Conservation (phyloP, 345 rosid genomes). For the Dipteronia dyeriana region DNA sequence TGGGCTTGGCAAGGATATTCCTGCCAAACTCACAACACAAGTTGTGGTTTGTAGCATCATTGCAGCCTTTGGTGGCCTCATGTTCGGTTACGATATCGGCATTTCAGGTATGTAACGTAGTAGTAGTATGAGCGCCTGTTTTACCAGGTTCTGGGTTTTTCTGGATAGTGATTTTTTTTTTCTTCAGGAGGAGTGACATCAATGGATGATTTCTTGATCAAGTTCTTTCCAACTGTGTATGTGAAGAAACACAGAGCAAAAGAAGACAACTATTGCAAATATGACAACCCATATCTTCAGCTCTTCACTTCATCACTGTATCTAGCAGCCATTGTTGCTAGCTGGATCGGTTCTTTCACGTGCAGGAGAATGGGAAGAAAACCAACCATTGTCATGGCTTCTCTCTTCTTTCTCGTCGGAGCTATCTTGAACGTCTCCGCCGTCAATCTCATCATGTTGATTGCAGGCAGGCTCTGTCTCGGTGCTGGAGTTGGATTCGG, state of each 20-base stretch:
- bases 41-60: constrained; percentile 46
- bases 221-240: constrained; percentile 69
- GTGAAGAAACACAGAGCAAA: constrained; percentile 54
- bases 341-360: constrained; percentile 43
- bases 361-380: constrained; percentile 52
- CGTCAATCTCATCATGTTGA: constrained; percentile 48
- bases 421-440: constrained; percentile 54
- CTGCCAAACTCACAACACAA: constrained; percentile 45
- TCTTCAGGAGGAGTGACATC: constrained; percentile 71
- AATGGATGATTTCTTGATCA: constrained; percentile 67
- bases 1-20: constrained; percentile 24
- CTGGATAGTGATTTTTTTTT: neutral
- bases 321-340: constrained; percentile 62
- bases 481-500: constrained; percentile 75
- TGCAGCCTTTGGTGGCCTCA: constrained; percentile 59
- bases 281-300: constrained; percentile 54
- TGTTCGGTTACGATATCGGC: constrained; percentile 69
- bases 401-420: constrained; percentile 60
- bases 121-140: neutral
- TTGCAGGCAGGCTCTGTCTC: constrained; percentile 56
- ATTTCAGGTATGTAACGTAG: constrained; percentile 40
- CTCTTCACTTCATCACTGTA: constrained; percentile 83
- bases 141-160: neutral
- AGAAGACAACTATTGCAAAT: constrained; percentile 80
- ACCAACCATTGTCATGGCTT: constrained; percentile 55